Evolutionary conservation across 176 grass and related monocot species (phyloP).

Genomic region (Rhynchospora tenuis): DNA sequence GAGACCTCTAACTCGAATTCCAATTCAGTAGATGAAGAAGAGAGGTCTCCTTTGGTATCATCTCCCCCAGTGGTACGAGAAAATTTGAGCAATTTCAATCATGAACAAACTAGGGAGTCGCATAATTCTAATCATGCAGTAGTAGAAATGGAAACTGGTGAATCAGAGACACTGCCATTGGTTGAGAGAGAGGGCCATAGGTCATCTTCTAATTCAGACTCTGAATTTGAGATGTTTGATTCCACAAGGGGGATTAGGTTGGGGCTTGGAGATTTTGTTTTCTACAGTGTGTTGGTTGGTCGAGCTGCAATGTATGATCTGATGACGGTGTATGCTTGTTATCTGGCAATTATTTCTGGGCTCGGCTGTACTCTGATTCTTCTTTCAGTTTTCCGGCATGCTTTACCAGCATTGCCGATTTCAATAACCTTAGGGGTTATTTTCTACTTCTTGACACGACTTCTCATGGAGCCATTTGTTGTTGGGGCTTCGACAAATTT

Average conservation of each 20-base stretch:
- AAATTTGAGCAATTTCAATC: constrained; percentile 3
- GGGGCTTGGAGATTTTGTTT: constrained; percentile 92
- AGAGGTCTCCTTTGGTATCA: constrained; percentile 41
- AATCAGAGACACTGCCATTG: constrained; percentile 14
- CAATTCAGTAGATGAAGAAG: constrained; percentile 45
- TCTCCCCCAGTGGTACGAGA: background rate
- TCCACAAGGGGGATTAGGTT: constrained; percentile 80
- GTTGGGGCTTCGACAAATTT: constrained; percentile 67
- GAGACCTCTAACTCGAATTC: constrained; percentile 4
- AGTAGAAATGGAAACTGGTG: constrained; percentile 2
- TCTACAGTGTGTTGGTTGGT: constrained; percentile 94
- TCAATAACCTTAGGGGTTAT: constrained; percentile 64
- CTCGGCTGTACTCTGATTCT: constrained; percentile 97
- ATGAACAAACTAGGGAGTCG: background rate
- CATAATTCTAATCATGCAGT: background rate
- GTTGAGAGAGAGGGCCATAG: background rate
- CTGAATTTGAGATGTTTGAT: constrained; percentile 66
- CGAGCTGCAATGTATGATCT: constrained; percentile 97
- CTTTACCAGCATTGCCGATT: constrained; percentile 84
- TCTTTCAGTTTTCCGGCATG: constrained; percentile 71
- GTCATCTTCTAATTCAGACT: constrained; percentile 17
- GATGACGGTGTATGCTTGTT: constrained; percentile 99
- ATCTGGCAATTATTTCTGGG: constrained; percentile 92
- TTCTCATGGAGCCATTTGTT: constrained; percentile 95
- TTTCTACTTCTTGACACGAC: constrained; percentile 97